phyloP scores from a whole-genome alignment of 2,329 filamentous ascomycete genomes.

The Alternaria longipes region DNA sequence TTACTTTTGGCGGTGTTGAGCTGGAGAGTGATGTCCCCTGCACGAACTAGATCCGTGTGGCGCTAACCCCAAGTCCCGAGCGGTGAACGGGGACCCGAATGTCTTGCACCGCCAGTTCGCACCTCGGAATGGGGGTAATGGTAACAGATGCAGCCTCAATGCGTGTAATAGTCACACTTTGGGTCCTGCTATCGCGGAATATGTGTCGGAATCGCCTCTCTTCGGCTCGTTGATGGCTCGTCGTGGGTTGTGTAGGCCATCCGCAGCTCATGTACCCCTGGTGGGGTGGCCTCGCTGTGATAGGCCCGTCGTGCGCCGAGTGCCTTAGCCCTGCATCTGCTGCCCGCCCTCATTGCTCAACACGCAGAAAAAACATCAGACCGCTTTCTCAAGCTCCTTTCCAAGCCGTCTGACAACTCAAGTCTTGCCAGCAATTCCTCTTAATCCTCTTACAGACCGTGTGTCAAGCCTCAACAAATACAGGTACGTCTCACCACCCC shows the following conservation, averaged over 20 bases:
- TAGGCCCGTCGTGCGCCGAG: constrained; percentile 22
- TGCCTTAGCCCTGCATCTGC: constrained; percentile 31
- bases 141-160: neutral
- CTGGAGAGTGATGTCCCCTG: constrained; percentile 31
- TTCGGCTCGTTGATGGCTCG: constrained; percentile 8
- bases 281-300: constrained; percentile 12
- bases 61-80: constrained; percentile 38
- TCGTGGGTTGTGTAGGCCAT: constrained; percentile 13
- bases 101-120: constrained; percentile 16
- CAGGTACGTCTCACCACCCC: constrained; percentile 46
- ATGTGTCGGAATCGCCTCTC: constrained; percentile 7
- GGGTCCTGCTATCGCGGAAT: constrained; percentile 4
- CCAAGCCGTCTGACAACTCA: constrained; percentile 33
- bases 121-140: constrained; percentile 14
- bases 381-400: constrained; percentile 39
- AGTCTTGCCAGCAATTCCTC: constrained; percentile 25
- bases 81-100: constrained; percentile 48
- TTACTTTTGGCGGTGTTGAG: constrained; percentile 43
- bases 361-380: constrained; percentile 50
- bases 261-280: constrained; percentile 24
- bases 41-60: constrained; percentile 33
- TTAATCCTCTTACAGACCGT: constrained; percentile 17
- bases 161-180: neutral
- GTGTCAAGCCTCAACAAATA: constrained; percentile 37
- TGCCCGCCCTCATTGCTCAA: constrained; percentile 39